Conservation (phyloP, 441 rosid species). For the Jatropha podagrica region DNA sequence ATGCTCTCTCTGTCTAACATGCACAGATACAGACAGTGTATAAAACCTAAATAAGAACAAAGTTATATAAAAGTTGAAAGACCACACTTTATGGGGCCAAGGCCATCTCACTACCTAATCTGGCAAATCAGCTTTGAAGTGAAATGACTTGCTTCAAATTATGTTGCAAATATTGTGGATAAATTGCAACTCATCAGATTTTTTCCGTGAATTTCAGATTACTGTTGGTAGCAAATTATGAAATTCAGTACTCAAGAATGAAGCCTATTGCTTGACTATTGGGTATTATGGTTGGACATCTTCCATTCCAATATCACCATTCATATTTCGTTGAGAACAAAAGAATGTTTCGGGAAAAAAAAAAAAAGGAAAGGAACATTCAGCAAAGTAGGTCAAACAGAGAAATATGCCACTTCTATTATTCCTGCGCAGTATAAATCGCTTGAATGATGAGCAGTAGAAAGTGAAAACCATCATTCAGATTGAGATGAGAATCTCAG, state of each 20-base stretch:
- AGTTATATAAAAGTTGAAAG: background rate
- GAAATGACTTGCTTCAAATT: background rate
- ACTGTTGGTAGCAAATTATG: too few relatives aligned
- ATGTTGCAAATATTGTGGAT: background rate
- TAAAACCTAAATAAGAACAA: background rate
- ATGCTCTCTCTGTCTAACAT: background rate
- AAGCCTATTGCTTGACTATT: background rate
- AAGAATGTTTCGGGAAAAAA: background rate
- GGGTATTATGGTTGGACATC: background rate
- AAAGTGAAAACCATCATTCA: background rate
- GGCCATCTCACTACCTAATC: background rate
- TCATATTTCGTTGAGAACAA: background rate
- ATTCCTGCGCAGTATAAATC: background rate
- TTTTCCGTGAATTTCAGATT: too few relatives aligned
- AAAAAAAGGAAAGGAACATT: background rate
- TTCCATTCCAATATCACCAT: background rate
- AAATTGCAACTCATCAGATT: background rate
- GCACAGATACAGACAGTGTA: background rate
- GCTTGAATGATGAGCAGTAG: background rate
- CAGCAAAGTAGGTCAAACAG: background rate
- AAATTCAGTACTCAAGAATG: background rate
- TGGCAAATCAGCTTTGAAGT: background rate
- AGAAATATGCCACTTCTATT: background rate
- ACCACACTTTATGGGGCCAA: background rate
- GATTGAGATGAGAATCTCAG: background rate